Conservation (phyloP, 495 filamentous ascomycete genomes). For the Penicillium daleae region DNA sequence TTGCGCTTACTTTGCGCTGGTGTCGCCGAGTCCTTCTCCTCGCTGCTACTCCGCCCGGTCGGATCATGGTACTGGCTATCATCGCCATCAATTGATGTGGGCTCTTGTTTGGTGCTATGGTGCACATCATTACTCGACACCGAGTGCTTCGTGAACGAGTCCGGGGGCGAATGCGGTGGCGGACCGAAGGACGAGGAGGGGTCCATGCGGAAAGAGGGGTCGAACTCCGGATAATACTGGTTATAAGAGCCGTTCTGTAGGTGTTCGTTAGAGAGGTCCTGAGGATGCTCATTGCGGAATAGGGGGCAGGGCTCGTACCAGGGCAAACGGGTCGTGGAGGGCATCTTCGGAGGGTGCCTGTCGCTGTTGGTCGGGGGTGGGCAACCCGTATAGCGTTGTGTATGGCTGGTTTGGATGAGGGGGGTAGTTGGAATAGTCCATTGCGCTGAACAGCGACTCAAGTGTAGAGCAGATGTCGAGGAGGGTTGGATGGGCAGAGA, state of each 20-base stretch:
- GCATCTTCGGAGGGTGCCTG: slow-evolving; percentile 30
- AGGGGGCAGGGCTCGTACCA: slow-evolving; percentile 24
- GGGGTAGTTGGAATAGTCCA: slow-evolving; percentile 49
- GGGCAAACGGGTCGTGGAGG: slow-evolving; percentile 33
- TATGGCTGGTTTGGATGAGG: slow-evolving; percentile 38
- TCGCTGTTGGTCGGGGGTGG: slow-evolving; percentile 41
- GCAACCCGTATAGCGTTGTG: slow-evolving; percentile 41
- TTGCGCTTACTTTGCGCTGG: slow-evolving; percentile 87
- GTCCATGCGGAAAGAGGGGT: slow-evolving; percentile 42
- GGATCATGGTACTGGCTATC: slow-evolving; percentile 34
- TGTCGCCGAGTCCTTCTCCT: slow-evolving; percentile 70
- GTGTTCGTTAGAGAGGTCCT: not conserved
- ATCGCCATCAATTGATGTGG: slow-evolving; percentile 38
- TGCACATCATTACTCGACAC: slow-evolving; percentile 36
- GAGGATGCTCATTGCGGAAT: not conserved
- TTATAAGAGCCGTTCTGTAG: slow-evolving; percentile 27
- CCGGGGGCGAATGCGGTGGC: slow-evolving; percentile 50
- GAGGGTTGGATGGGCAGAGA: slow-evolving; percentile 5
- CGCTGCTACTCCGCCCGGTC: slow-evolving; percentile 52
- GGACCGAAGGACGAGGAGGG: slow-evolving; percentile 37
- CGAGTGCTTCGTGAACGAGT: slow-evolving; percentile 47
- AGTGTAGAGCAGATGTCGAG: slow-evolving; percentile 1
- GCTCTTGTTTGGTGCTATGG: slow-evolving; percentile 25
- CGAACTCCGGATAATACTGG: slow-evolving; percentile 44
- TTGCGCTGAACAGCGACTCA: slow-evolving; percentile 14